Conservation (phyloP, 1,284 basidiomycete species). For the Pholiota adiposa region DNA sequence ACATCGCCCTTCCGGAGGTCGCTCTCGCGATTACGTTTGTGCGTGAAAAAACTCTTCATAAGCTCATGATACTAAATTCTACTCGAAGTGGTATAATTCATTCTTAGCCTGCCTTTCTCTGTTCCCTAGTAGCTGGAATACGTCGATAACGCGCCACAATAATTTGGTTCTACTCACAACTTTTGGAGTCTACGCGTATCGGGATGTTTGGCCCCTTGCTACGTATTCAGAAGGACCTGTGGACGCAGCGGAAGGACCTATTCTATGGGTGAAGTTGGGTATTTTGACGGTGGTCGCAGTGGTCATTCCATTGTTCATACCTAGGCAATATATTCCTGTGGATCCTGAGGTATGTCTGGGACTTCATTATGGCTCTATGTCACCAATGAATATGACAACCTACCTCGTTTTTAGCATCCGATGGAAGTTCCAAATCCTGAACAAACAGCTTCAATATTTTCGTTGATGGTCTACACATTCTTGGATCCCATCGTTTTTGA, state of each 20-base stretch:
- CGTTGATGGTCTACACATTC: slow-evolving; percentile 60
- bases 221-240: slow-evolving; percentile 45
- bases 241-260: slow-evolving; percentile 36
- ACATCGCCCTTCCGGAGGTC: not conserved
- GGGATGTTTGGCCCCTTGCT: slow-evolving; percentile 67
- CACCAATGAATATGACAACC: not conserved
- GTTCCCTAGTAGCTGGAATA: slow-evolving; percentile 31
- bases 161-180: slow-evolving; percentile 41
- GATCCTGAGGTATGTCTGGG: slow-evolving; percentile 40
- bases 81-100: slow-evolving; percentile 11
- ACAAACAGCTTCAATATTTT: slow-evolving; percentile 64
- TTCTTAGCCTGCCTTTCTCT: slow-evolving; percentile 11
- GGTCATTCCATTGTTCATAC: slow-evolving; percentile 43
- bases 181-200: slow-evolving; percentile 53
- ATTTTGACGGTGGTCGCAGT: slow-evolving; percentile 38
- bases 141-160: slow-evolving; percentile 27
- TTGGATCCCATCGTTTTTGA: slow-evolving; percentile 54
- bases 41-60: not conserved
- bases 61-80: not conserved
- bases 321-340: slow-evolving; percentile 47
- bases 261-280: slow-evolving; percentile 42
- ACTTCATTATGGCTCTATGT: not conserved
- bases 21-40: slow-evolving; percentile 14
- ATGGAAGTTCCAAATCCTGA: slow-evolving; percentile 56
- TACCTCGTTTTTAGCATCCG: slow-evolving; percentile 40